Conservation (phyloP, 169 alveolate genomes). For the Eimeria brunetti region DNA sequence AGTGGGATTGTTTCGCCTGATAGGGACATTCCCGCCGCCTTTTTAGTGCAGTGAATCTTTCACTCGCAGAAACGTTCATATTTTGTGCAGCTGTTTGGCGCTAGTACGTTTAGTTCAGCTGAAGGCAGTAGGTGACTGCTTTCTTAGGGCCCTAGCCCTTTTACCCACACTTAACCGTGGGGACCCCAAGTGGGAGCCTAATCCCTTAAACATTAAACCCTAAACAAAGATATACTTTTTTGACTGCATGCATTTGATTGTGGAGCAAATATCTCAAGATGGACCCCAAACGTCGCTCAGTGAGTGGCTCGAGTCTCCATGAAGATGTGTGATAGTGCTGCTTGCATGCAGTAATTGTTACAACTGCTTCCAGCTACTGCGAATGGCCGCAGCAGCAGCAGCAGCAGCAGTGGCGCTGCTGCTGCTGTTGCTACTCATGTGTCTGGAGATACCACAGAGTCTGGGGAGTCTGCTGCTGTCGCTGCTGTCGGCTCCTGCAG, state of each 20-base stretch:
- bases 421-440: neutral
- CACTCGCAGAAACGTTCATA: neutral
- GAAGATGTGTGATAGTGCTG: neutral
- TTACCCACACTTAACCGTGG: neutral
- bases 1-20: neutral
- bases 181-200: neutral
- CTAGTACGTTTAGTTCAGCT: neutral
- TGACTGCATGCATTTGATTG: neutral
- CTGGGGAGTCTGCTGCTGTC: neutral
- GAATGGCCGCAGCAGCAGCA: neutral
- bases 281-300: neutral
- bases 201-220: neutral
- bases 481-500: conserved; percentile 1
- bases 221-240: neutral
- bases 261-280: neutral
- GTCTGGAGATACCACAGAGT: neutral
- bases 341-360: neutral
- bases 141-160: neutral
- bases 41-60: neutral
- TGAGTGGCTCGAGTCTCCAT: neutral
- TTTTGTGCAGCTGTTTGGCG: neutral
- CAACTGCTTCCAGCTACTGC: neutral
- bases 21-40: neutral
- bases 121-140: neutral
- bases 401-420: neutral